Percentiles rank a stretch among this genome's conserved stretches.
These are phyloP conservation scores for Phaeosphaeriaceae sp. DNA, from an alignment of 2,329 filamentous ascomycete species.

Conservation along the genomic window DNA sequence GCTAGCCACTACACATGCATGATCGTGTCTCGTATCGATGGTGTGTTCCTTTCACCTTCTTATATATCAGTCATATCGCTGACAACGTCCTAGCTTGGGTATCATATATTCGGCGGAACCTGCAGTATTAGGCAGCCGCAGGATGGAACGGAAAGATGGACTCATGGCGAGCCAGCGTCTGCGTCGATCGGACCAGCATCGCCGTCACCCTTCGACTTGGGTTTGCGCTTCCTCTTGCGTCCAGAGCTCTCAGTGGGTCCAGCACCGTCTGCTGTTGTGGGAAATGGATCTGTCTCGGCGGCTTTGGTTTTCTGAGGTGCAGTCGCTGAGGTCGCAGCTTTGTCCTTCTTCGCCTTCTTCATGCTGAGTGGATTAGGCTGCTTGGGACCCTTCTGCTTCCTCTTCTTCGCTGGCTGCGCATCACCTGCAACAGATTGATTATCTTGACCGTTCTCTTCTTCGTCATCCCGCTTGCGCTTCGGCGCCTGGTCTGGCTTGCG, in stretches of 20 bases:
- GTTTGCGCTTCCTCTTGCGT: conserved; percentile 50
- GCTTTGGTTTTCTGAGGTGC: conserved; percentile 23
- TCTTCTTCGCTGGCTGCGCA: conserved; percentile 56
- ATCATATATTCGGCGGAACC: conserved; percentile 7
- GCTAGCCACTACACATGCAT: background rate
- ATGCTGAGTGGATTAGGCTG: conserved; percentile 74
- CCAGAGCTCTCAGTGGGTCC: conserved; percentile 32
- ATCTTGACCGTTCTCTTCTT: conserved; percentile 60
- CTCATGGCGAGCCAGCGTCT: conserved; percentile 30
- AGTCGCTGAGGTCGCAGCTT: conserved; percentile 11
- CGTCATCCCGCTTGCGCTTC: conserved; percentile 50
- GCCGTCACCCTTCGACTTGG: conserved; percentile 44
- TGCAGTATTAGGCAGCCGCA: background rate
- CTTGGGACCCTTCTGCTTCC: conserved; percentile 65
- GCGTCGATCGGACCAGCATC: conserved; percentile 20
- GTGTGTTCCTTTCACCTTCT: background rate
- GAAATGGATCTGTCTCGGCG: conserved; percentile 9
- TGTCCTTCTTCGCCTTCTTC: conserved; percentile 69
- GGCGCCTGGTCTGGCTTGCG: conserved; percentile 34
- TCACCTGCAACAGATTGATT: conserved; percentile 29
- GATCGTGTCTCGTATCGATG: background rate
- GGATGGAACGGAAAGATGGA: background rate
- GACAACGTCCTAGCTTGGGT: conserved; percentile 9
- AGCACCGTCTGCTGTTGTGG: conserved; percentile 16
- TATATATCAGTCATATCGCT: background rate